Evolutionary conservation across 495 filamentous ascomycete genomes (phyloP), one percentile per base, ranked within the genome.

Genomic region (Penicillium fimorum): DNA sequence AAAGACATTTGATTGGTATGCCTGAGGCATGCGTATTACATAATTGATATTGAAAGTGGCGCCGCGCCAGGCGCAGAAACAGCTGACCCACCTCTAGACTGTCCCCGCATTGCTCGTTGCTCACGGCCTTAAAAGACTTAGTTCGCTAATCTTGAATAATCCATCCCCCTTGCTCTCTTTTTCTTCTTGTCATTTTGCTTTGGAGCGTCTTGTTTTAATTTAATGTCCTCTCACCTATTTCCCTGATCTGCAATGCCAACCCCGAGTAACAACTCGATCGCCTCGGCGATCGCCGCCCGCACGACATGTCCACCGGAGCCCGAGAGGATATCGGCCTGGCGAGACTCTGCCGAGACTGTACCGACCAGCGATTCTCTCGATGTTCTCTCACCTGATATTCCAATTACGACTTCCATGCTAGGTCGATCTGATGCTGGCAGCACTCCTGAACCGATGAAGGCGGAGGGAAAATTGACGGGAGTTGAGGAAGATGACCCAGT

Each of bases 161-260:
- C 53, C 49, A 55, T 55, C 53, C 48, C 45, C 53, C 52, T 52
- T 58, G 54, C 33, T 53, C 54, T 63, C 50, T 37, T 47, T 58
- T 50, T 47, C 53, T 53, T 38, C 63, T 53, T 38, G 59, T 29
- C 13, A 18, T 58, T 44, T 47, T 35, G 41, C 60, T 58, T 50
- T 27, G 42, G 32, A 24, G 42, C 46, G 13, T 30, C 44, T 41
- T 58, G 29, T 20, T 53, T 54, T 47, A 67, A 64, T 72, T 72
- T 73, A 65, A 78, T 78, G 76, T 75, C 66, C 68, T 61, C 46
- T 51, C 50, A 46, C 41, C 30, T 67, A 61, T 59, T 63, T 59
- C 56, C 53, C 59, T 76, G 58, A 75, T 65, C 59, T 62, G 71
- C 74, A 71, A 86, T 85, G 82, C 83, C 83, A 61, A 86, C 83